Conservation (phyloP, 192 early-diverging fungal species). For the Dimargaris verticillata region DNA sequence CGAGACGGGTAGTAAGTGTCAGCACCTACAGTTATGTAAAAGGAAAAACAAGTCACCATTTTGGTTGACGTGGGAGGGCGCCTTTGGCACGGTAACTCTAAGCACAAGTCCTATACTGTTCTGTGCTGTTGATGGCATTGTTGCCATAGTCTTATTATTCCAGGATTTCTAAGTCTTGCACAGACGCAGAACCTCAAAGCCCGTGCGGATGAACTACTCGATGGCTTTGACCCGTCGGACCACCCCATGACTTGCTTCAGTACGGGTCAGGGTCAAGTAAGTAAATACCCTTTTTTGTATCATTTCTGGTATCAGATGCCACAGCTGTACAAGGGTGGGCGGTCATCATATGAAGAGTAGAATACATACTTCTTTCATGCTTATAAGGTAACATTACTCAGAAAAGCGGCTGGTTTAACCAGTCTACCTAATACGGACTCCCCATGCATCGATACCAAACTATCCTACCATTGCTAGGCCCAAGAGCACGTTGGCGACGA, state of each 20-base stretch:
- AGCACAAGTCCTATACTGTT: not conserved
- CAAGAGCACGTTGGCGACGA: conserved; percentile 63
- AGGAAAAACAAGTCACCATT: not conserved
- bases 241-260: conserved; percentile 69
- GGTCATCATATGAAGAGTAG: not conserved
- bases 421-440: not conserved
- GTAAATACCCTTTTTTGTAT: too few species aligned
- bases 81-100: not conserved
- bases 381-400: not conserved
- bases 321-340: too few species aligned
- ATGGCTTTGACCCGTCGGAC: conserved; percentile 37
- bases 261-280: conserved; percentile 29
- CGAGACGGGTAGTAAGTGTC: not conserved
- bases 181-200: conserved; percentile 1
- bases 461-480: conserved; percentile 9
- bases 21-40: not conserved
- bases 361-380: not conserved
- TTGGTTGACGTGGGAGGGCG: not conserved
- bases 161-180: not conserved
- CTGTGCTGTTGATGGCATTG: not conserved
- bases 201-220: conserved; percentile 38
- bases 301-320: too few species aligned
- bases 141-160: conserved; percentile 1
- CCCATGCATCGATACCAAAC: not conserved
- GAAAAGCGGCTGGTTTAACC: too few species aligned